phyloP scores from a whole-genome alignment of 139 green algal species.

The Chlorella sp. region DNA sequence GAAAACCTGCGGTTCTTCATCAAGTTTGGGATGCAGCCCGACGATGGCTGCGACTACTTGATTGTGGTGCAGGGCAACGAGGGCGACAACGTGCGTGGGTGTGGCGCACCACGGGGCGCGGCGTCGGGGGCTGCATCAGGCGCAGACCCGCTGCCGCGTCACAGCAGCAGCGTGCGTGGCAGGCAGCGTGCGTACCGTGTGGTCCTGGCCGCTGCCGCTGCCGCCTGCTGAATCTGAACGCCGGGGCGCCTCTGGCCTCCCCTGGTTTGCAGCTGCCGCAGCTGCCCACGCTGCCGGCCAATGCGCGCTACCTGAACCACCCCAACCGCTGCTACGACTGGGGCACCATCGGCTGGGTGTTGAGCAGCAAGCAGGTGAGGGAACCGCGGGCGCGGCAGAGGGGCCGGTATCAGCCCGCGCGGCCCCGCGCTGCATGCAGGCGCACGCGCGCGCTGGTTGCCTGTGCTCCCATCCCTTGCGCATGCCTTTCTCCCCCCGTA shows the following conservation, averaged over 20 bases:
- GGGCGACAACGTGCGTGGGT: neutral
- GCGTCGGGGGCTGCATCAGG: no score
- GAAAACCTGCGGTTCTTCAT: slow-evolving; percentile 52
- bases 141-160: no score
- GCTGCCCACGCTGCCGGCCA: slow-evolving; percentile 29
- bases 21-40: slow-evolving; percentile 40
- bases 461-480: neutral
- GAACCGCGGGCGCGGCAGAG: no score
- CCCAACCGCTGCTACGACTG: slow-evolving; percentile 39
- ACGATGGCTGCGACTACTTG: slow-evolving; percentile 48
- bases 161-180: no score
- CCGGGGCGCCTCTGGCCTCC: no score
- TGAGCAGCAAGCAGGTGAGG: slow-evolving; percentile 1
- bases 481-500: neutral
- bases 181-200: no score
- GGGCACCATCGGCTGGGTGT: slow-evolving; percentile 50
- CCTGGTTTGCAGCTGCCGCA: slow-evolving; percentile 10
- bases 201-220: no score
- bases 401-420: no score
- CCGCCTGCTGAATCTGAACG: no score
- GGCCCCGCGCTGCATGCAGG: no score
- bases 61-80: slow-evolving; percentile 46
- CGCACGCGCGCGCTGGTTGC: no score
- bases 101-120: no score
- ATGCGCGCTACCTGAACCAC: slow-evolving; percentile 30